These are phyloP conservation scores for Plantago major DNA, from an alignment of 257 asterid species.

Conservation along the genomic window DNA sequence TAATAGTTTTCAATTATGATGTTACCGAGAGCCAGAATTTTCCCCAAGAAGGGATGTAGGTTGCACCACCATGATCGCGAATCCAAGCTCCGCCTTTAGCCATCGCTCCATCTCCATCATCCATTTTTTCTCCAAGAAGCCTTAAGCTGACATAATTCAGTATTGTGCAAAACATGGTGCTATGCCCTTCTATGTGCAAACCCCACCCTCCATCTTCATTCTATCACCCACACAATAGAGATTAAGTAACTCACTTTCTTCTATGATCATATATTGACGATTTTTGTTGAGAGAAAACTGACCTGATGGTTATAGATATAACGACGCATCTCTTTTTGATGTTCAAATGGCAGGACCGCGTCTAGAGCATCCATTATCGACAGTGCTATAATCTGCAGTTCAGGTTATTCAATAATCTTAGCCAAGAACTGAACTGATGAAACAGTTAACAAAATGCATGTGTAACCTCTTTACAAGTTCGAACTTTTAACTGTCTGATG, in stretches of 20 bases:
- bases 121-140: slow-evolving; percentile 44
- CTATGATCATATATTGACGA: background rate
- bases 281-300: background rate
- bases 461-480: background rate
- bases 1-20: background rate
- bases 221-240: slow-evolving; percentile 19
- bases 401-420: background rate
- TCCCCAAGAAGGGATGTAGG: slow-evolving; percentile 70
- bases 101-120: slow-evolving; percentile 39
- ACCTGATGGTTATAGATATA: slow-evolving; percentile 75
- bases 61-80: slow-evolving; percentile 63
- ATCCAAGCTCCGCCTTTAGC: slow-evolving; percentile 60
- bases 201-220: slow-evolving; percentile 90
- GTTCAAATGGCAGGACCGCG: slow-evolving; percentile 37
- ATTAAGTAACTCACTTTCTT: background rate
- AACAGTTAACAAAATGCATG: background rate
- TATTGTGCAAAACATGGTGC: slow-evolving; percentile 64
- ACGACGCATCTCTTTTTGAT: slow-evolving; percentile 53
- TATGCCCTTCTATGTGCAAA: slow-evolving; percentile 61
- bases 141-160: slow-evolving; percentile 54
- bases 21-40: slow-evolving; percentile 57
- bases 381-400: slow-evolving; percentile 48
- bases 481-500: background rate
- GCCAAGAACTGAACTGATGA: background rate
- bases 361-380: slow-evolving; percentile 42